These are phyloP conservation scores for Meyerozyma elateridarum DNA, from an alignment of 1,139 yeast genomes.

Conservation along the genomic window DNA sequence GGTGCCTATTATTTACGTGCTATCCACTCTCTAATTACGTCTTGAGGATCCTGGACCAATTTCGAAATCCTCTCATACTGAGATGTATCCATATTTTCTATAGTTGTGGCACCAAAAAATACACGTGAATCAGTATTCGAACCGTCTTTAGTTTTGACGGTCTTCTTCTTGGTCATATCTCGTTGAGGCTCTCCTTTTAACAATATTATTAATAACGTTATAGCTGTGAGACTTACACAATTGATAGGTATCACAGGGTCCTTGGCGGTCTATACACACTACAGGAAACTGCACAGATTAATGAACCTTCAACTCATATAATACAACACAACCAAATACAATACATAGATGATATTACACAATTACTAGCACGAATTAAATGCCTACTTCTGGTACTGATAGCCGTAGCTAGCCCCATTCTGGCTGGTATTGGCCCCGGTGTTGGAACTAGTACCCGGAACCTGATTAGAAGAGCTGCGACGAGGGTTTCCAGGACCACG, in stretches of 20 bases:
- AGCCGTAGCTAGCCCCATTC: constrained; percentile 8
- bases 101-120: too few relatives aligned
- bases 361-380: constrained; percentile 3
- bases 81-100: constrained; percentile 2
- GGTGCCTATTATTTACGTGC: background rate
- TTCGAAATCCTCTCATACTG: constrained; percentile 1
- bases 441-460: constrained; percentile 9
- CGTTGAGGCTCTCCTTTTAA: too few relatives aligned
- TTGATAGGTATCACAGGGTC: too few relatives aligned
- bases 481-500: constrained; percentile 62
- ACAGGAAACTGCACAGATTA: constrained; percentile 6
- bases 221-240: too few relatives aligned
- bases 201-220: too few relatives aligned
- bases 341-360: constrained; percentile 9
- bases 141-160: too few relatives aligned
- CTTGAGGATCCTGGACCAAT: constrained; percentile 1
- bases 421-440: background rate
- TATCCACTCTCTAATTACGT: background rate
- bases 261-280: too few relatives aligned
- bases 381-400: constrained; percentile 8
- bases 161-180: too few relatives aligned
- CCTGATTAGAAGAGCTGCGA: constrained; percentile 36
- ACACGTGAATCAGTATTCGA: too few relatives aligned
- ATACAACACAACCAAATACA: constrained; percentile 6
- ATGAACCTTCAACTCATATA: constrained; percentile 7